These are phyloP conservation scores for Colletotrichum neosansevieriae DNA, from an alignment of 2,329 filamentous ascomycete genomes.

Conservation along the genomic window DNA sequence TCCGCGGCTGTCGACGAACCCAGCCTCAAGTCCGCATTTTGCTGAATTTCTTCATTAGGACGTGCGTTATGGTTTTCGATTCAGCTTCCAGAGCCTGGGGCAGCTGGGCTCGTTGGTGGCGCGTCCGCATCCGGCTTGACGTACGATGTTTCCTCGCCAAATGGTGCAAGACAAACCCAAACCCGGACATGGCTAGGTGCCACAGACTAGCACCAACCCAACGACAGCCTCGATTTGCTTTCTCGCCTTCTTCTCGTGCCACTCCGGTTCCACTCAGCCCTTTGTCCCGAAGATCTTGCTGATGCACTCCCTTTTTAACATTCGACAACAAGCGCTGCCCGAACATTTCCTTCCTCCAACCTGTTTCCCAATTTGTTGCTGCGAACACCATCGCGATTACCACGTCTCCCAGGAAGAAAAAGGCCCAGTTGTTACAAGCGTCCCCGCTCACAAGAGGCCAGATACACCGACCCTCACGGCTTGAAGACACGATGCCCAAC, in stretches of 20 bases:
- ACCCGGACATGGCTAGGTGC: slow-evolving; percentile 15
- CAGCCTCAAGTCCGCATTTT: neutral
- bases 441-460: too few species aligned
- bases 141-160: neutral
- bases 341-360: too few species aligned
- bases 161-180: neutral
- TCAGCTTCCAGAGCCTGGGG: neutral
- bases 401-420: too few species aligned
- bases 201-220: neutral
- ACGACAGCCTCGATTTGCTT: neutral
- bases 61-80: neutral
- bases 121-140: slow-evolving; percentile 22
- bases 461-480: neutral
- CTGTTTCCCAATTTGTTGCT: too few species aligned
- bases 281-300: too few species aligned
- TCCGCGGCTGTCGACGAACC: neutral
- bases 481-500: neutral
- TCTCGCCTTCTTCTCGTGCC: neutral
- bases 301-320: too few species aligned
- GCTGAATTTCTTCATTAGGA: neutral
- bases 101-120: slow-evolving; percentile 9
- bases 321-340: too few species aligned
- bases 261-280: neutral
- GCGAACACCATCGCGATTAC: too few species aligned
- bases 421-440: too few species aligned